phyloP scores from a whole-genome alignment of 78 protist species.

The slime mould (Dictyostelium discoideum) region DNA sequence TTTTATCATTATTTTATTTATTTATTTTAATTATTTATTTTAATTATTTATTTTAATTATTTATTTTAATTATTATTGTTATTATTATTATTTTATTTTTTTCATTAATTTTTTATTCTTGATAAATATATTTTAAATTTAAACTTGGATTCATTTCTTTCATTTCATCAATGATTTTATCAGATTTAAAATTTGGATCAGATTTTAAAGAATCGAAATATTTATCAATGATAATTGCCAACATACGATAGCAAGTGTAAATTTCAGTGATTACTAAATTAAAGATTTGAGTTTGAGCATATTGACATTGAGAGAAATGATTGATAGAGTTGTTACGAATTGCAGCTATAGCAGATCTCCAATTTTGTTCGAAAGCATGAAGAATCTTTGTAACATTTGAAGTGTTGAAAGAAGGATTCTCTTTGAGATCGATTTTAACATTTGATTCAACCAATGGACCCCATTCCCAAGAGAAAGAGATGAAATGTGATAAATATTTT shows the following conservation, averaged over 20 bases:
- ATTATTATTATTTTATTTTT: not conserved
- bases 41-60: not conserved
- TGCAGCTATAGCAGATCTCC: constrained; percentile 50
- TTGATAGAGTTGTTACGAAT: constrained; percentile 17
- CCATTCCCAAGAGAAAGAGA: constrained; percentile 38
- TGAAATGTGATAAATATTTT: constrained; percentile 17
- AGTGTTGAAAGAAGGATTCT: constrained; percentile 28
- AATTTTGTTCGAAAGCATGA: constrained; percentile 18
- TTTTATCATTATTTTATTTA: not conserved
- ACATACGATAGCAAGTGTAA: constrained; percentile 4
- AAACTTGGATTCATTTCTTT: constrained; percentile 40
- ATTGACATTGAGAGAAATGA: constrained; percentile 9
- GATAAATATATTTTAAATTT: constrained; percentile 14
- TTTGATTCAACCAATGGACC: constrained; percentile 71
- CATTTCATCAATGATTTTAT: constrained; percentile 11
- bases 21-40: not conserved
- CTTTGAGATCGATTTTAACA: constrained; percentile 16
- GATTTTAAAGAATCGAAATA: not conserved
- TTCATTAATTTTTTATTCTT: not conserved
- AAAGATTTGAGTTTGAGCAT: constrained; percentile 8
- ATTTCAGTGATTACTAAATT: not conserved
- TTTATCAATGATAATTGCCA: constrained; percentile 23
- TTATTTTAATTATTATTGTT: too few relatives aligned
- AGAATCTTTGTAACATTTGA: constrained; percentile 21
- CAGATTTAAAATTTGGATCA: not conserved